A percentile compares a stretch with the other conserved stretches of the same genome.
Evolutionary conservation across 352 stramenopile species (phyloP).

Genomic region (Pythium guiyangense): DNA sequence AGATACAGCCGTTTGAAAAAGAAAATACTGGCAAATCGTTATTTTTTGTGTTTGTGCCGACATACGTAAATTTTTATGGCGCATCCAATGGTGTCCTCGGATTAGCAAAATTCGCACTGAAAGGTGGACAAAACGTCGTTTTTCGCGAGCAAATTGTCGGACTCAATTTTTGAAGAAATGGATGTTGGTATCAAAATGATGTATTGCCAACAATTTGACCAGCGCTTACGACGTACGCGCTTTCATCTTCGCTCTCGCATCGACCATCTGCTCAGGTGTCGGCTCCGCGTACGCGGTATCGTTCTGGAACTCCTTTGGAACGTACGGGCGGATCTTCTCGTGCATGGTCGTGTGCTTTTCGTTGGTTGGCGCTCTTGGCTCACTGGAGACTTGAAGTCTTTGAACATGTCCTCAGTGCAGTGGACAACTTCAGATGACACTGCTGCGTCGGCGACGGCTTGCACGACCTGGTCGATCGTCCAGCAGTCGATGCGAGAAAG

Average conservation of each 20-base stretch:
- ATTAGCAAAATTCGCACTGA: too few species aligned
- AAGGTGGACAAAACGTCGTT: too few species aligned
- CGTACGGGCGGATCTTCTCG: constrained; percentile 8
- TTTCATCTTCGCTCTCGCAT: neutral
- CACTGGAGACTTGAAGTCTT: neutral
- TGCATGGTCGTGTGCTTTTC: constrained; percentile 13
- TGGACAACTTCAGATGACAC: neutral
- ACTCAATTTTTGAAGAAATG: neutral
- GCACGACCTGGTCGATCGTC: neutral
- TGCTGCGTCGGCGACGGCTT: neutral
- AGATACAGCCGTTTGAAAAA: too few species aligned
- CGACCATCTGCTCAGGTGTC: neutral
- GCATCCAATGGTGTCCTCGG: too few species aligned
- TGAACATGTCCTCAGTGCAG: neutral
- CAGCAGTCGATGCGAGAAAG: neutral
- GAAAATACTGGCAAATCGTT: too few species aligned
- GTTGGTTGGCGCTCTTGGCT: constrained; percentile 1
- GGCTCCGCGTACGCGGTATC: neutral
- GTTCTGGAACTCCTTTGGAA: constrained; percentile 11
- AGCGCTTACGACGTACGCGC: neutral
- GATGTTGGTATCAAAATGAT: neutral
- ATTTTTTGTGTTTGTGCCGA: too few species aligned
- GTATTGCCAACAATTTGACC: neutral
- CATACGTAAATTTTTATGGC: too few species aligned
- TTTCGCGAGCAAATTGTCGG: too few species aligned